Base-by-base conservation (phyloP, 495 filamentous ascomycete species). In the Letharia columbiana region DNA sequence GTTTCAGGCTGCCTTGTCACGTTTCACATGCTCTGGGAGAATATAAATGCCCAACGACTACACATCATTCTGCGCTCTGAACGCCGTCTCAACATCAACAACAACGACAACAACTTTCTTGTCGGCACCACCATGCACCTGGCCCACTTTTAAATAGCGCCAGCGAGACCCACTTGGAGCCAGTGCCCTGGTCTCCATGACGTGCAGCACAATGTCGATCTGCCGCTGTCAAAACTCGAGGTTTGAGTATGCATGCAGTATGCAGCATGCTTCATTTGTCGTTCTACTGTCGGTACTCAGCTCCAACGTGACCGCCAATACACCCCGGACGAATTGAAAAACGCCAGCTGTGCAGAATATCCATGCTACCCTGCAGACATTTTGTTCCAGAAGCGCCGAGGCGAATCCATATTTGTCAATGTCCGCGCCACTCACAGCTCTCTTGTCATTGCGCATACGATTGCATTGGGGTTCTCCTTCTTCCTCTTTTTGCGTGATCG, bases 171-270 rank as follows among this genome's bases (percentile, higher is more conserved):
- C 41, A 35, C 6, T n/a, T 23, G 1, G 1, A 10, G 15, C 4
- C 6, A 37, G 5, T 20, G 5, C 10, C 10, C 10, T 11, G 11
- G 47, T 18, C 37, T 11, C 60, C 4, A 61, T 66, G 44, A 66
- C 39, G 59, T 37, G 54, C 54, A 57, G 15, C 45, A 66, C 7
- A 40, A 31, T 50, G 64, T 60, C 58, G 58, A 66, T 66, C 64
- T 66, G 64, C 64, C 58, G 64, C 64, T 66, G 64, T 66, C 64
- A 61, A 62, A 39, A 39, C 31, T 28, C 62, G 62, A 28, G 23
- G 23, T 28, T 28, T 28, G 23, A 56, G 59, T 61, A 52, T 49
- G 23, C 60, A 40, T 31, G 37, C 33, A 59, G 31, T 45, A 31
- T 61, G 58, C 57, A 49, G 20, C 58, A 35, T 64, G 45, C 37